Percentiles rank a stretch among this genome's conserved stretches.
Evolutionary conservation across 2,329 filamentous ascomycete genomes (phyloP).

Genomic region (Phialemoniopsis sp.): DNA sequence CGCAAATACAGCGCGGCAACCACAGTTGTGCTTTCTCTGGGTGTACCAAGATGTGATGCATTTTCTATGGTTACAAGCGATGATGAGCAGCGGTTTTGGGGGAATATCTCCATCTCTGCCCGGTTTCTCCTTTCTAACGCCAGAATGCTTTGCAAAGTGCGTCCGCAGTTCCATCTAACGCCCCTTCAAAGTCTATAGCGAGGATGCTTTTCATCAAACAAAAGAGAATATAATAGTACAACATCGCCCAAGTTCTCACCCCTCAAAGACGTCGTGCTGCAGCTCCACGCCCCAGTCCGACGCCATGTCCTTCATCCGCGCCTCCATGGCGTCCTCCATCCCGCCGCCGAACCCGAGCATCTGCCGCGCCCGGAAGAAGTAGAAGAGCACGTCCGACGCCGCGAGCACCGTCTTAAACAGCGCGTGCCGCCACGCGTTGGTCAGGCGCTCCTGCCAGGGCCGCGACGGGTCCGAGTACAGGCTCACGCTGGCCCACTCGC

Average conservation of each 20-base stretch:
- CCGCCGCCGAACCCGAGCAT: constrained; percentile 71
- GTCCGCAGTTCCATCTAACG: too few relatives aligned
- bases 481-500: constrained; percentile 80
- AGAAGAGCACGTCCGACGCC: constrained; percentile 77
- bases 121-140: too few relatives aligned
- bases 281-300: constrained; percentile 90
- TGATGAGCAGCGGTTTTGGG: too few relatives aligned
- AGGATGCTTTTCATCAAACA: too few relatives aligned
- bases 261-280: constrained; percentile 84
- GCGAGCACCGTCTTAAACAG: constrained; percentile 78
- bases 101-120: too few relatives aligned
- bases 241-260: constrained; percentile 37
- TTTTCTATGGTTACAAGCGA: too few relatives aligned
- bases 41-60: too few relatives aligned
- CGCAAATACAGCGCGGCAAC: too few relatives aligned
- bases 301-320: constrained; percentile 80
- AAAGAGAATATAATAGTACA: not conserved
- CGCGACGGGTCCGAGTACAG: constrained; percentile 72
- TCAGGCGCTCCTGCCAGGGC: constrained; percentile 55
- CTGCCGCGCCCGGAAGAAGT: constrained; percentile 74
- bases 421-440: constrained; percentile 71
- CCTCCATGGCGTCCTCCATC: constrained; percentile 93
- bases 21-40: too few relatives aligned
- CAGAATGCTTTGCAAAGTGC: too few relatives aligned
- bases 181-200: too few relatives aligned